phyloP scores from a whole-genome alignment of 805 yeast species.

The Metschnikowia cubensis region DNA sequence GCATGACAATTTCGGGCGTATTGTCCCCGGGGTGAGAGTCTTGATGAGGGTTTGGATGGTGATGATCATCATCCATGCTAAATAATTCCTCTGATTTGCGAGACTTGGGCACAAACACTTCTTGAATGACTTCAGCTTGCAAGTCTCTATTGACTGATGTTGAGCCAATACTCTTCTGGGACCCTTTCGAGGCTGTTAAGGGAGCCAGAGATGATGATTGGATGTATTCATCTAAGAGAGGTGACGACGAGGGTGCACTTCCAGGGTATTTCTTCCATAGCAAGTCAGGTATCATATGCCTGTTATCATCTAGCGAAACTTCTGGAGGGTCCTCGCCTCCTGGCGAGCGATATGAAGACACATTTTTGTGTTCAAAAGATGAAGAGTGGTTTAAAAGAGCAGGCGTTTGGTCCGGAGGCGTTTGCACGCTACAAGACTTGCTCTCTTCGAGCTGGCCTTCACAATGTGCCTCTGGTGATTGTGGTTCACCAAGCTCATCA shows the following conservation, averaged over 20 bases:
- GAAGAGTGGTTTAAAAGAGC: neutral
- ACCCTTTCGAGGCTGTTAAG: constrained; percentile 10
- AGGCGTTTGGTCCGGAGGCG: neutral
- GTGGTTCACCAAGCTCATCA: neutral
- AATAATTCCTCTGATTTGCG: constrained; percentile 39
- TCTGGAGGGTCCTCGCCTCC: constrained; percentile 50
- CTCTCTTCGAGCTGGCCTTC: neutral
- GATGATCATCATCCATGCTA: constrained; percentile 43
- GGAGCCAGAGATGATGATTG: constrained; percentile 7
- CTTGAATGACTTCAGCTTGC: constrained; percentile 37
- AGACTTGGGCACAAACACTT: constrained; percentile 38
- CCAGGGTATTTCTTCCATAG: constrained; percentile 60
- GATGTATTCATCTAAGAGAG: constrained; percentile 6
- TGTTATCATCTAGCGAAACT: constrained; percentile 88
- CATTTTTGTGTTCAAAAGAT: neutral
- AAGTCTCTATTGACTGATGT: constrained; percentile 37
- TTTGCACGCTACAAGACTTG: neutral
- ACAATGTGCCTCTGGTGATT: neutral
- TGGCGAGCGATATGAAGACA: constrained; percentile 1
- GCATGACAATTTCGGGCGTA: constrained; percentile 19
- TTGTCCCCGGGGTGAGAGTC: constrained; percentile 6
- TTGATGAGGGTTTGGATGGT: constrained; percentile 5
- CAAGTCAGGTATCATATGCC: constrained; percentile 84
- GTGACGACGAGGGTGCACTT: constrained; percentile 19
- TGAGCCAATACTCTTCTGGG: constrained; percentile 24